Evolutionary conservation across 768 basidiomycete species (phyloP).

Genomic region (Neoboletus magnificus): DNA sequence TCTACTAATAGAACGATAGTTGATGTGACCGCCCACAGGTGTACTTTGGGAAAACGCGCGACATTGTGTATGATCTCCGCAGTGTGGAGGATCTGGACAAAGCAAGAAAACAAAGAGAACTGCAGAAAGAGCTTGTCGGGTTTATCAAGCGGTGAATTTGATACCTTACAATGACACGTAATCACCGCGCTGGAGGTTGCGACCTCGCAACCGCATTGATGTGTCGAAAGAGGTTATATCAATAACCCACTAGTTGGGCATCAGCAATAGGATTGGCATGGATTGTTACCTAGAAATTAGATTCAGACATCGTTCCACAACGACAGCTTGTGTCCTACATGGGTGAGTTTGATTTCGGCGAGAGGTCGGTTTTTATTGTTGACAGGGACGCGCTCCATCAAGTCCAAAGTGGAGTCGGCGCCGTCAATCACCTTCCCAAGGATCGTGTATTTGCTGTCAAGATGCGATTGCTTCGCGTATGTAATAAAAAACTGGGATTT

Average conservation of each 20-base stretch:
- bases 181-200: conserved; percentile 4
- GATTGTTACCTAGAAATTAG: conserved; percentile 61
- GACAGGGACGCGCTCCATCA: conserved; percentile 91
- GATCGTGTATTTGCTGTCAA: conserved; percentile 93
- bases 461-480: conserved; percentile 89
- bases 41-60: conserved; percentile 95
- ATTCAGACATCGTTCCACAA: not conserved
- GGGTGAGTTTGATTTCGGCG: conserved; percentile 76
- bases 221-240: conserved; percentile 1
- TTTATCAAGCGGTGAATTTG: conserved; percentile 65
- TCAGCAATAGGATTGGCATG: conserved; percentile 97
- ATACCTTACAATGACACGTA: conserved; percentile 16
- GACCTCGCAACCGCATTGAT: not conserved
- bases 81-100: conserved; percentile 84
- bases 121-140: conserved; percentile 89
- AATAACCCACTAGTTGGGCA: conserved; percentile 37
- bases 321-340: conserved; percentile 46
- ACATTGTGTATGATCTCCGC: conserved; percentile 89
- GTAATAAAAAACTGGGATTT: conserved; percentile 90
- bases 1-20: not conserved
- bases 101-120: conserved; percentile 72
- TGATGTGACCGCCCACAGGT: conserved; percentile 46
- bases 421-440: conserved; percentile 99
- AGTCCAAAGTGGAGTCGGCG: conserved; percentile 86
- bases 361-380: conserved; percentile 87